phyloP scores from a whole-genome alignment of 1,139 yeast species.

The Sugiyamaella pinicola region DNA sequence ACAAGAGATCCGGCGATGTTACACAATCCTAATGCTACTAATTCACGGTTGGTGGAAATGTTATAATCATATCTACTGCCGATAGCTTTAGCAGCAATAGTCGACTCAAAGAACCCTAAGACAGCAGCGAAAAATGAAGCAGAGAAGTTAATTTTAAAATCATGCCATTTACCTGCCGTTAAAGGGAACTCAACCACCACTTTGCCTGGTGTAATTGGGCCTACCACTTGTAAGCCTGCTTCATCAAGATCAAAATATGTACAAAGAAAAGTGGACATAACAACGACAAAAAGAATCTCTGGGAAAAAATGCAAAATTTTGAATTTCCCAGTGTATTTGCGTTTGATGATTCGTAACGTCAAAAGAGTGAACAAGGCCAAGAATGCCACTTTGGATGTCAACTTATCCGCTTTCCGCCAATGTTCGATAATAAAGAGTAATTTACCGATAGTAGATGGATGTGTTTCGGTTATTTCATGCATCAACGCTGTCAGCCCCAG shows the following conservation, averaged over 20 bases:
- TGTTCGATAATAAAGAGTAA: slow-evolving; percentile 57
- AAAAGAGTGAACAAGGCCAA: slow-evolving; percentile 40
- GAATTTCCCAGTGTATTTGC: slow-evolving; percentile 25
- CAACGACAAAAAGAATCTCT: slow-evolving; percentile 77
- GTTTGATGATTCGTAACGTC: slow-evolving; percentile 36
- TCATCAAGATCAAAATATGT: slow-evolving; percentile 56
- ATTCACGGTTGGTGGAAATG: slow-evolving; percentile 55
- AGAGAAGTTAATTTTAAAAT: slow-evolving; percentile 44
- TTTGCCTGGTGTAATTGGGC: slow-evolving; percentile 56
- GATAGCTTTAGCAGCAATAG: slow-evolving; percentile 78
- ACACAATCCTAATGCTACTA: slow-evolving; percentile 76
- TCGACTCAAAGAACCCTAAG: slow-evolving; percentile 89
- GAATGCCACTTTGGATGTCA: slow-evolving; percentile 42
- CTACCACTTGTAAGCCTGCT: slow-evolving; percentile 67
- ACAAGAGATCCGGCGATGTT: slow-evolving; percentile 68
- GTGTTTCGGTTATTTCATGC: slow-evolving; percentile 57
- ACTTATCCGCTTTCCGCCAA: slow-evolving; percentile 40
- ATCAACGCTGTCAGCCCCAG: slow-evolving; percentile 58
- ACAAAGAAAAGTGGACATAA: slow-evolving; percentile 62
- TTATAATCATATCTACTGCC: slow-evolving; percentile 41
- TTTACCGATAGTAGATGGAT: slow-evolving; percentile 73
- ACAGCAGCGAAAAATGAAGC: slow-evolving; percentile 71
- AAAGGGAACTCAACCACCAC: slow-evolving; percentile 55
- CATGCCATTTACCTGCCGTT: slow-evolving; percentile 40
- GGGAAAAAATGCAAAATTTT: slow-evolving; percentile 59